Base-by-base conservation (phyloP, 495 filamentous ascomycete species). In the Xylaria curta region DNA sequence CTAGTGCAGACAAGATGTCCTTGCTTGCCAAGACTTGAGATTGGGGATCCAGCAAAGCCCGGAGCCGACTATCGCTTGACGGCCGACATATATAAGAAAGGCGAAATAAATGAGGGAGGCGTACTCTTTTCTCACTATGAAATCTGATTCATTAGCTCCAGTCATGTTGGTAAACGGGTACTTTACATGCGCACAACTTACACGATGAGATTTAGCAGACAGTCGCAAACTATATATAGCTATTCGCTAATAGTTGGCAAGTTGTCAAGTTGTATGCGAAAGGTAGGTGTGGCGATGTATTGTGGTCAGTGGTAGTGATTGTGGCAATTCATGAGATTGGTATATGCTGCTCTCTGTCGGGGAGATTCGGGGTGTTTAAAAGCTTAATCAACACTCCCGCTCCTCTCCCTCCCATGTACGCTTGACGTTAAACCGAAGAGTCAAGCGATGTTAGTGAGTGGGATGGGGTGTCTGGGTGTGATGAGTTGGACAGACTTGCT, bases 401-500 rank as follows among this genome's bases (percentile, higher is more conserved):
- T 62, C 47, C 38, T 36, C 58, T 56, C 60, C 21, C 21, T 28
- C 59, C n/a, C 36, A 19, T 53, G 15, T 53, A 28, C 47, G 24
- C 21, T 53, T 44, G 28, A 63, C 60, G 33, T 21, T 21, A 26
- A 53, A 33, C 44, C 58, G 33, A 19, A 70, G n/a, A 53, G 33
- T 28, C 68, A 31, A 62, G 60, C 46, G 44, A 64, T 49, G 46
- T 53, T 36, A 40, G 47, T 53, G 65, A 56, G 65, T 67, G 65
- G 65, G 65, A 67, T 67, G 65, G 65, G 65, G 47, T 33, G 68
- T 63, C 56, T 49, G 65, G 65, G 47, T 33, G 68, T 63, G 68
- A 70, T 62, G 59, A 38, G 56, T 60, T 46, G 67, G 54, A 69
- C 42, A 42, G 42, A 24, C 26, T 21, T 49, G 42, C 65, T 56